Evolutionary conservation across 2,329 filamentous ascomycete genomes (phyloP), one percentile per base, ranked within the genome.

Genomic region (Epichloe uncinata): DNA sequence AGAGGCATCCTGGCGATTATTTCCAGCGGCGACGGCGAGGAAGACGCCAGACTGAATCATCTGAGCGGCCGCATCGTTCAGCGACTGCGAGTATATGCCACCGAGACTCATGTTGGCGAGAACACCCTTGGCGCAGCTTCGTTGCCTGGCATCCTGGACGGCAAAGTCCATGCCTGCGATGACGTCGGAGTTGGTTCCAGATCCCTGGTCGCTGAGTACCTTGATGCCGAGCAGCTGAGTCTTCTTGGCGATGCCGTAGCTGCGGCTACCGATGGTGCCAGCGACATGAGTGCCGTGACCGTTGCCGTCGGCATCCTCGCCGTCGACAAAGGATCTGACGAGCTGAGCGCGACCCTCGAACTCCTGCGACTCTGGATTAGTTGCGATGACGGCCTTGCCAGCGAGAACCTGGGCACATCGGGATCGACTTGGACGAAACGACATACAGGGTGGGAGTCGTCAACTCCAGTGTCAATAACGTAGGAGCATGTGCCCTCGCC

Each of bases 101-200:
- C 77, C 75, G 3, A 81, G 71, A 11, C 73, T 77, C 75, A 80
- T 77, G 66, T 74, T 77, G 56, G 73, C 70, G 15, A 79, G 74
- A 36, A 69, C 64, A 26, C 72, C 71, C 47, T 64, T 68, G 56
- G 65, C 61, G 63, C 70, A 72, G 56, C 54, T 61, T 51, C 65
- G 63, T 3, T 55, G 60, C 46, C 59, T 45, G 16, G 64, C 56
- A 54, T 73, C 69, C 15, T 56, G 50, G 38, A 63, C 62, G 5
- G 70, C 70, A 37, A 62, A 73, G 59, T 73, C 67, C 54, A 73
- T 71, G 47, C 70, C 70, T 7, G 69, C 68, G 37, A 73, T 66
- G 53, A 73, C 67, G 45, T 61, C 65, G n/a, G 69, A 69, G 56
- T 60, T 67, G 13, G 26, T 43, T 5, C 63, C 63, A 30, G 50